These are phyloP conservation scores for Malus asiatica DNA, from an alignment of 306 rosid species.

Conservation along the genomic window DNA sequence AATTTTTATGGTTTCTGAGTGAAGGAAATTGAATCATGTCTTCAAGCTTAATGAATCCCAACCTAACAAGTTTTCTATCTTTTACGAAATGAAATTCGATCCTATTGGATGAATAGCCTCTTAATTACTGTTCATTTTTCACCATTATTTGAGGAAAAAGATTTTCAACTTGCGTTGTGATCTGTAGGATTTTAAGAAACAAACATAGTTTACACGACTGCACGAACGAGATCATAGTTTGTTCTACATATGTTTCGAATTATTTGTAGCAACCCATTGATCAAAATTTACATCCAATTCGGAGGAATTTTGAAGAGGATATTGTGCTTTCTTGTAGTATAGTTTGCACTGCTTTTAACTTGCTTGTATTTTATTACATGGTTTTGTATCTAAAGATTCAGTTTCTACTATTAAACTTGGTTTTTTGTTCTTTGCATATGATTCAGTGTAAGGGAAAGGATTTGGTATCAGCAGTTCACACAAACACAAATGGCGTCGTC, in stretches of 20 bases:
- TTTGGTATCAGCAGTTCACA: constrained; percentile 7
- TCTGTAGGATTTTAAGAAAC: not conserved
- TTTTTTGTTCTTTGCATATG: constrained; percentile 4
- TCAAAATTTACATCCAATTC: not conserved
- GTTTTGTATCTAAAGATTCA: not conserved
- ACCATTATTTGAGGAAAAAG: not conserved
- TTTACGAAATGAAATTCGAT: not conserved
- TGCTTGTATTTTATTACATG: not conserved
- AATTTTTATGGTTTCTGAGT: not conserved
- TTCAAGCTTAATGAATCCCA: not conserved
- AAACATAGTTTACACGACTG: not conserved
- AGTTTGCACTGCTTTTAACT: not conserved
- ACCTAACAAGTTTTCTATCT: not conserved
- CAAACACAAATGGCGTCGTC: constrained; percentile 55
- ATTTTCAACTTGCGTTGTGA: not conserved
- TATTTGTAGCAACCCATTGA: not conserved
- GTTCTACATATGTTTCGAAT: not conserved
- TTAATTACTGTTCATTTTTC: not conserved
- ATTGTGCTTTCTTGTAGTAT: not conserved
- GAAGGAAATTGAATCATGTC: not conserved
- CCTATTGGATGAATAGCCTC: not conserved
- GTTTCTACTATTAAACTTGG: not conserved
- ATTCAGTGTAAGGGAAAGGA: constrained; percentile 6
- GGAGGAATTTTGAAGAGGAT: not conserved
- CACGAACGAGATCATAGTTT: not conserved